These are phyloP conservation scores for Dactylorhiza incarnata DNA, from an alignment of 106 monocot genomes.

Conservation along the genomic window DNA sequence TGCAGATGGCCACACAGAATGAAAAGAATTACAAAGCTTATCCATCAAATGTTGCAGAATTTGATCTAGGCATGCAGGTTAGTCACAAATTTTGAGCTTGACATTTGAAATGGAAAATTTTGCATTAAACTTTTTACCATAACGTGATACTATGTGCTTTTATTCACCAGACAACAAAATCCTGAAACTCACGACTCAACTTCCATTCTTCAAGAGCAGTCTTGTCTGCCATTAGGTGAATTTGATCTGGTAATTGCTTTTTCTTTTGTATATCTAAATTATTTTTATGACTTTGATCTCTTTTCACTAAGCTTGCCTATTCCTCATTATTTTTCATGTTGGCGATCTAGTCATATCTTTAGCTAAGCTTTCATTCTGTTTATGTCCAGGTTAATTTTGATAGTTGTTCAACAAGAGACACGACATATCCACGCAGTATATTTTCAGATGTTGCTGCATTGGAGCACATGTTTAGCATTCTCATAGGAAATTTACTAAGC, in stretches of 20 bases:
- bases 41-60: slow-evolving; percentile 67
- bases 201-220: slow-evolving; percentile 64
- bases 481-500: too few species aligned
- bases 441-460: too few species aligned
- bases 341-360: too few species aligned
- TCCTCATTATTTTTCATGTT: too few species aligned
- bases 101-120: background rate
- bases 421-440: too few species aligned
- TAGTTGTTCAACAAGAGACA: too few species aligned
- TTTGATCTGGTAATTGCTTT: slow-evolving; percentile 61
- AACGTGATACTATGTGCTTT: slow-evolving; percentile 2
- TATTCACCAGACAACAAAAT: slow-evolving; percentile 58
- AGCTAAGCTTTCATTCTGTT: too few species aligned
- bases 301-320: too few species aligned
- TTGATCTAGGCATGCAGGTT: slow-evolving; percentile 95
- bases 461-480: too few species aligned
- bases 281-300: too few species aligned
- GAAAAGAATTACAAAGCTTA: slow-evolving; percentile 25
- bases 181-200: slow-evolving; percentile 68
- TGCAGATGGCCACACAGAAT: slow-evolving; percentile 44
- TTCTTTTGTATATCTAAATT: too few species aligned
- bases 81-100: background rate
- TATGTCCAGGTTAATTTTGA: too few species aligned
- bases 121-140: slow-evolving; percentile 1
- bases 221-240: slow-evolving; percentile 90